phyloP scores from a whole-genome alignment of 2,329 filamentous ascomycete genomes.

The Cercospora sesami region DNA sequence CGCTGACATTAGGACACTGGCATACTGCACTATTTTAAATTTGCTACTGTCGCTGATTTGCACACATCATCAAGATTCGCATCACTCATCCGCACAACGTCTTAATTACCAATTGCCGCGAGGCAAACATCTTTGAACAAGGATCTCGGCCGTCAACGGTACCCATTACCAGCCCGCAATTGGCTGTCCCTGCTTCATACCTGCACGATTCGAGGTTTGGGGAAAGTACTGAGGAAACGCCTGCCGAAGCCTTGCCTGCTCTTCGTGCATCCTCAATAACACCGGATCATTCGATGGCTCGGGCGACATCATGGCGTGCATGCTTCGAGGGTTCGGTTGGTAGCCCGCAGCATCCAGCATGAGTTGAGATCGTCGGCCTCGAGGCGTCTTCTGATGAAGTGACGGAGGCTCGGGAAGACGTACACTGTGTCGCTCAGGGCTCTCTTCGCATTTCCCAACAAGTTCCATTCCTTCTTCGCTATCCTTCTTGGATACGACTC shows the following conservation, averaged over 20 bases:
- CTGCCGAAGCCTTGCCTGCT: constrained; percentile 2
- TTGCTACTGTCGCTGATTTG: background rate
- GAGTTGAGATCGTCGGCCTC: constrained; percentile 3
- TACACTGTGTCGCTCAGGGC: constrained; percentile 15
- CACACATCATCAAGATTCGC: background rate
- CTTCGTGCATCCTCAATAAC: constrained; percentile 6
- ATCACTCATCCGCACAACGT: background rate
- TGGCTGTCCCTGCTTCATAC: background rate
- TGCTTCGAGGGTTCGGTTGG: constrained; percentile 10
- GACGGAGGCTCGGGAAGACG: constrained; percentile 16
- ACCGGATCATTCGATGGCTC: constrained; percentile 5
- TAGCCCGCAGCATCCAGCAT: constrained; percentile 10
- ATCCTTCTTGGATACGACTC: background rate
- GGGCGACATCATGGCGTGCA: constrained; percentile 12
- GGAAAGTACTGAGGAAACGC: constrained; percentile 13
- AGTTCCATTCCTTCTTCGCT: constrained; percentile 12
- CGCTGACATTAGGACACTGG: background rate
- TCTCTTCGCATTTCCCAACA: constrained; percentile 3
- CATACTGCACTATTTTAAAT: background rate
- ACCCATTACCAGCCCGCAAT: constrained; percentile 11
- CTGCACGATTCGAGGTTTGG: background rate
- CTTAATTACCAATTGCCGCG: background rate
- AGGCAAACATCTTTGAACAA: background rate
- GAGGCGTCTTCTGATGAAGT: constrained; percentile 3
- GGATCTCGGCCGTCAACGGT: background rate